These are phyloP conservation scores for Phytophthora parvispora DNA, from an alignment of 352 stramenopile species.

Conservation along the genomic window DNA sequence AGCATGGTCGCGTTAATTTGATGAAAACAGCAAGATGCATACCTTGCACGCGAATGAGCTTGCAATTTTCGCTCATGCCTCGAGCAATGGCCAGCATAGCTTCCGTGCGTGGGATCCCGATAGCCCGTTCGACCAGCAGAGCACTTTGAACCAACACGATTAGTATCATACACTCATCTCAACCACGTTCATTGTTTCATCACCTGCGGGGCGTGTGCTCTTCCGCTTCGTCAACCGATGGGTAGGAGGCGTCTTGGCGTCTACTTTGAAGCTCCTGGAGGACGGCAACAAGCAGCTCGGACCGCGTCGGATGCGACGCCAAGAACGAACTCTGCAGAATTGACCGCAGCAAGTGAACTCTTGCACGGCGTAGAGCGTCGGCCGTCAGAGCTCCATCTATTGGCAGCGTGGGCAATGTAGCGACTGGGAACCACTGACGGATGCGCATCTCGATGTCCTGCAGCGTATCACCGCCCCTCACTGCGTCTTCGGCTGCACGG, in stretches of 20 bases:
- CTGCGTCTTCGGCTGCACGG: slow-evolving; percentile 39
- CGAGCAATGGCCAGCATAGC: slow-evolving; percentile 44
- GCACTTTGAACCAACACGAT: slow-evolving; percentile 23
- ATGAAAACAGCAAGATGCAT: background rate
- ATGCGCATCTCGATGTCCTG: slow-evolving; percentile 35
- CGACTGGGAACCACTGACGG: slow-evolving; percentile 40
- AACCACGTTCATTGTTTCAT: background rate
- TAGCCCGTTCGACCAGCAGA: slow-evolving; percentile 34
- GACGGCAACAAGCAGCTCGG: slow-evolving; percentile 44
- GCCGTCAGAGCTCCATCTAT: slow-evolving; percentile 18
- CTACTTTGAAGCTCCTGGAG: slow-evolving; percentile 35
- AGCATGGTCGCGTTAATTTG: background rate
- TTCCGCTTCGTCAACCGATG: slow-evolving; percentile 12
- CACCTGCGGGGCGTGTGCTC: slow-evolving; percentile 20
- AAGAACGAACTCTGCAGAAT: slow-evolving; percentile 68
- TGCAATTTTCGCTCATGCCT: slow-evolving; percentile 37
- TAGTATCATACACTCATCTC: background rate
- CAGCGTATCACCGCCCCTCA: slow-evolving; percentile 6
- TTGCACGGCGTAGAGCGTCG: slow-evolving; percentile 22
- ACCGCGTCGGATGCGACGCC: slow-evolving; percentile 51
- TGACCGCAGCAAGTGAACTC: slow-evolving; percentile 49
- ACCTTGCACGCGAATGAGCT: slow-evolving; percentile 54
- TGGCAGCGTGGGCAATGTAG: slow-evolving; percentile 50
- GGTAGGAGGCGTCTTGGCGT: slow-evolving; percentile 10
- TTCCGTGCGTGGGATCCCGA: slow-evolving; percentile 24